A percentile compares a stretch with the other conserved stretches of the same genome.
Evolutionary conservation across 257 asterid species (phyloP).

Genomic region (Ajuga chamaepitys): DNA sequence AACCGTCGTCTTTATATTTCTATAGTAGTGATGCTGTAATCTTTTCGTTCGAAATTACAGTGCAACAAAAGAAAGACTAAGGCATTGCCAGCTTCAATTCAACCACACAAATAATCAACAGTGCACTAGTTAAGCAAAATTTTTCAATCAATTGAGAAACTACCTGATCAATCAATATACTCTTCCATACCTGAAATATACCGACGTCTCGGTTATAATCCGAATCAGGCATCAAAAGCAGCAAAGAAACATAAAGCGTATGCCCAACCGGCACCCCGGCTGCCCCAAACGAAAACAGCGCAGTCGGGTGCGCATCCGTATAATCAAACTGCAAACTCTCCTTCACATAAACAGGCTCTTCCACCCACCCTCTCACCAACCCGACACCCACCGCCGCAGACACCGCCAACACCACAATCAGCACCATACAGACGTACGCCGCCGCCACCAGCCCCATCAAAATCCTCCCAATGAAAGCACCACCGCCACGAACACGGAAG

Average conservation of each 20-base stretch:
- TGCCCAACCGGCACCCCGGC: conserved; percentile 48
- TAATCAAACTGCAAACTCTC: conserved; percentile 62
- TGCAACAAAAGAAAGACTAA: too few species aligned
- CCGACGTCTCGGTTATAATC: conserved; percentile 82
- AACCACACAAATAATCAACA: too few species aligned
- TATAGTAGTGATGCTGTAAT: too few species aligned
- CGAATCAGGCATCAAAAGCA: conserved; percentile 75
- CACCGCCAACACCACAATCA: conserved; percentile 25
- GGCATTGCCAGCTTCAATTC: too few species aligned
- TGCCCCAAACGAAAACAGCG: conserved; percentile 27
- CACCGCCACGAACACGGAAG: background rate
- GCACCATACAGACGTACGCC: conserved; percentile 40
- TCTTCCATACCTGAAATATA: conserved; percentile 78
- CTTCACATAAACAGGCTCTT: conserved; percentile 49
- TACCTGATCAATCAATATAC: too few species aligned
- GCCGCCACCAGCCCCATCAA: conserved; percentile 64
- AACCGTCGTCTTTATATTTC: too few species aligned
- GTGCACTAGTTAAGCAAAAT: too few species aligned
- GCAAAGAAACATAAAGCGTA: conserved; percentile 52
- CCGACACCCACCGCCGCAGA: conserved; percentile 55
- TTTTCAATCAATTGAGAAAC: too few species aligned
- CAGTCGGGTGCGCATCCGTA: conserved; percentile 49
- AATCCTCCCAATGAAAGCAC: conserved; percentile 34
- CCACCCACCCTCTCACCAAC: conserved; percentile 55
- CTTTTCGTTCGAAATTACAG: too few species aligned